Conservation (phyloP, 805 yeast species). For the Yamadazyma akitaensis region DNA sequence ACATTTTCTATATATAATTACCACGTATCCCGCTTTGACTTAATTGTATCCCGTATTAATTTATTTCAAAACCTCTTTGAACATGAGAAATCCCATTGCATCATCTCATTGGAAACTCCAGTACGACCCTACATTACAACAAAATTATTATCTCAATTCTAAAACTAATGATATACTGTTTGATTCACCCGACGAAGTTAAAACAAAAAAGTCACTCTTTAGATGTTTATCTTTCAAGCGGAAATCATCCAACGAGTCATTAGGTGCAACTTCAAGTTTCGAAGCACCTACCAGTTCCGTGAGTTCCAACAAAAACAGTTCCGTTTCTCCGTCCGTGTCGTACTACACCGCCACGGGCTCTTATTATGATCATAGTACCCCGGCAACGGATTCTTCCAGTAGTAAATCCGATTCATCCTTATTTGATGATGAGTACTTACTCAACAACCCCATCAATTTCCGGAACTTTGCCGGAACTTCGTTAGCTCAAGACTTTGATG, state of each 20-base stretch:
- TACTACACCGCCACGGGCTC: background rate
- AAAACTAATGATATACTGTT: constrained; percentile 34
- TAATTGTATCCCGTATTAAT: background rate
- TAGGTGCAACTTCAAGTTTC: background rate
- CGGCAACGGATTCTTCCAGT: background rate
- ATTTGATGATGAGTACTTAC: constrained; percentile 28
- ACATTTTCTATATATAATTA: background rate
- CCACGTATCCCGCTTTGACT: no score
- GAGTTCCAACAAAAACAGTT: background rate
- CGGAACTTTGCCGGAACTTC: constrained; percentile 25
- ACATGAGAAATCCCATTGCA: background rate
- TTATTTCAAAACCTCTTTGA: background rate
- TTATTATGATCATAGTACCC: background rate
- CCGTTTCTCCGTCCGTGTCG: background rate
- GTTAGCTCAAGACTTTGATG: constrained; percentile 15
- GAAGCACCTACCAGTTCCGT: background rate
- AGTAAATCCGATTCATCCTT: background rate
- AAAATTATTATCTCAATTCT: constrained; percentile 39
- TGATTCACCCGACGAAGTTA: constrained; percentile 47
- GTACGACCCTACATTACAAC: constrained; percentile 35
- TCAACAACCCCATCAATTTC: constrained; percentile 20
- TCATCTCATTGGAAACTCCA: constrained; percentile 17
- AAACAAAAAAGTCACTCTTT: constrained; percentile 7
- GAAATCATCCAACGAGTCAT: constrained; percentile 5
- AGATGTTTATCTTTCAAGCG: constrained; percentile 10